Evolutionary conservation across 2,329 filamentous ascomycete species (phyloP).

Genomic region (Pseudogymnoascus sp.): DNA sequence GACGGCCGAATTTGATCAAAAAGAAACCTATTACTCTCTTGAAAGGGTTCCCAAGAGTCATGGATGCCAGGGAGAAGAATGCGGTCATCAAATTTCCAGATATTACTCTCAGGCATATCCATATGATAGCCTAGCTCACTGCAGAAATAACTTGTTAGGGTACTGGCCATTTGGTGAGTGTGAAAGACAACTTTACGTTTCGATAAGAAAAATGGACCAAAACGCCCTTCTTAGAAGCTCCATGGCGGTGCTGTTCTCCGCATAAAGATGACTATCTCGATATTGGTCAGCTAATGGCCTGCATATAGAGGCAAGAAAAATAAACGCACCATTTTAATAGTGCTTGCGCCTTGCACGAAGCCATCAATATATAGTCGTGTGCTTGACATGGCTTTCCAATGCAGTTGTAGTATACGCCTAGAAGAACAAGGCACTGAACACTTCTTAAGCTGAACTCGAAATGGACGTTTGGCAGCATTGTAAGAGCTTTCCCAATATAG

Average conservation of each 20-base stretch:
- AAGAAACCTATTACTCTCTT: constrained; percentile 6
- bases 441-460: background rate
- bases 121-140: constrained; percentile 25
- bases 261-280: constrained; percentile 10
- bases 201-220: constrained; percentile 25
- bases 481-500: constrained; percentile 13
- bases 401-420: background rate
- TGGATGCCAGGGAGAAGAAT: constrained; percentile 22
- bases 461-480: background rate
- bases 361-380: background rate
- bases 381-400: background rate
- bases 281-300: background rate
- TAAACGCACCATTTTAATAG: constrained; percentile 19
- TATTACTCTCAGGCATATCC: constrained; percentile 24
- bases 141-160: background rate
- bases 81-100: constrained; percentile 26
- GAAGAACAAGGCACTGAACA: background rate
- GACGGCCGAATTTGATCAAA: background rate
- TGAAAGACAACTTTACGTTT: constrained; percentile 14
- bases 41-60: constrained; percentile 22
- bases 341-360: constrained; percentile 22
- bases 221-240: constrained; percentile 19
- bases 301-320: constrained; percentile 3
- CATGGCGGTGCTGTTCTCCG: constrained; percentile 10
- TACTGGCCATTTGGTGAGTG: background rate